A percentile compares a stretch with the other conserved stretches of the same genome.
Evolutionary conservation across 129 eudicot species (phyloP).

Genomic region (Pseudognaphalium luteoalbum): DNA sequence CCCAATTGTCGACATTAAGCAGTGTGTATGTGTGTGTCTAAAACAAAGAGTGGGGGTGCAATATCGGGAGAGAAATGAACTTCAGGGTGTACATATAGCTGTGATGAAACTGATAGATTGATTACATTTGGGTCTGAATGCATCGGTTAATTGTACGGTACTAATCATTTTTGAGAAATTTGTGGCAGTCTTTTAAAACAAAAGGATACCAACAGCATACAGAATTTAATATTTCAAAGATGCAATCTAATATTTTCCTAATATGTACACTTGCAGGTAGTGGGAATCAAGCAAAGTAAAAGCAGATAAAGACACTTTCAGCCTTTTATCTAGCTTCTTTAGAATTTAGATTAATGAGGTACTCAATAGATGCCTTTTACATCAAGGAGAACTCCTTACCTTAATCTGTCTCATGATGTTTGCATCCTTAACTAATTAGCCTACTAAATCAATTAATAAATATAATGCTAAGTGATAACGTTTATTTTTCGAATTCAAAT

Average conservation of each 20-base stretch:
- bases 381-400: too few relatives aligned
- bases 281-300: conserved; percentile 39
- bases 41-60: not conserved
- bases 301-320: conserved; percentile 36
- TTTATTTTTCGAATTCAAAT: too few relatives aligned
- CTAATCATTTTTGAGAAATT: conserved; percentile 3
- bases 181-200: not conserved
- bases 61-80: conserved; percentile 15
- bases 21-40: conserved; percentile 5
- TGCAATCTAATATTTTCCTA: conserved; percentile 36
- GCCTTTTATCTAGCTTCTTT: conserved; percentile 22
- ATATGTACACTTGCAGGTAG: conserved; percentile 29
- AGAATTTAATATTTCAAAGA: conserved; percentile 32
- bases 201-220: conserved; percentile 5
- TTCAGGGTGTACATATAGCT: conserved; percentile 11
- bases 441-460: not conserved
- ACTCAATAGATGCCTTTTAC: conserved; percentile 28
- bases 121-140: conserved; percentile 24
- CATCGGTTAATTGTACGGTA: conserved; percentile 29
- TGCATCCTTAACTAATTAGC: not conserved
- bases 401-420: conserved; percentile 5
- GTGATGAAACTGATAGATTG: not conserved
- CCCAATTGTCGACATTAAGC: conserved; percentile 13
- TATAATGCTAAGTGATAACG: too few relatives aligned
- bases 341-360: conserved; percentile 40